Base-by-base conservation (phyloP, 768 basidiomycete genomes). In the Sporobolomyces phaffii region DNA sequence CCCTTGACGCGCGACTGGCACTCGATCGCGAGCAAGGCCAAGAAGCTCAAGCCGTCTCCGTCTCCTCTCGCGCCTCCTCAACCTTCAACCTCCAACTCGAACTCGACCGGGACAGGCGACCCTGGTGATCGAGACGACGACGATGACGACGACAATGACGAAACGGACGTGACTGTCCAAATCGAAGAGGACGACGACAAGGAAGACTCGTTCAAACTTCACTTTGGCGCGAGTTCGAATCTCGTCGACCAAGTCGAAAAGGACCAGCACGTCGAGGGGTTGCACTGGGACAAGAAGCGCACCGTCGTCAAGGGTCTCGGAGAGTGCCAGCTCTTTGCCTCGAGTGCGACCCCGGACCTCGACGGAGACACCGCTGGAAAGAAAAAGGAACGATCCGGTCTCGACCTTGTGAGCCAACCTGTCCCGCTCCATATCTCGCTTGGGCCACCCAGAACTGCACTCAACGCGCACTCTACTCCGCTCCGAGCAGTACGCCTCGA, bases 401-500 rank as follows among this genome's bases (percentile, higher is more conserved):
- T 58, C 17, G n/a, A 31, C 15, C 53, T 58, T 15, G 60, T 62
- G n/a, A 51, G 62, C 34, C n/a, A n/a, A n/a, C n/a, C n/a, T n/a
- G n/a, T n/a, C n/a, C n/a, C n/a, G n/a, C n/a, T n/a, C n/a, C n/a
- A n/a, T n/a, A n/a, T n/a, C n/a, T n/a, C n/a, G n/a, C n/a, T n/a
- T n/a, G n/a, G n/a, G n/a, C n/a, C n/a, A n/a, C n/a, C n/a, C n/a
- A n/a, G n/a, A n/a, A n/a, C n/a, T n/a, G n/a, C n/a, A n/a, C n/a
- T n/a, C n/a, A n/a, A n/a, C n/a, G n/a, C n/a, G n/a, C n/a, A n/a
- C n/a, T n/a, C n/a, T n/a, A n/a, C n/a, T n/a, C n/a, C n/a, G n/a
- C n/a, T n/a, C n/a, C n/a, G n/a, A n/a, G 26, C 59, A 72, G 74
- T 70, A 73, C 63, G 60, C 67, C 49, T 52, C 63, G 0, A 65